Evolutionary conservation across 176 grass and related monocot genomes (phyloP).

Genomic region (Lolium multiflorum): DNA sequence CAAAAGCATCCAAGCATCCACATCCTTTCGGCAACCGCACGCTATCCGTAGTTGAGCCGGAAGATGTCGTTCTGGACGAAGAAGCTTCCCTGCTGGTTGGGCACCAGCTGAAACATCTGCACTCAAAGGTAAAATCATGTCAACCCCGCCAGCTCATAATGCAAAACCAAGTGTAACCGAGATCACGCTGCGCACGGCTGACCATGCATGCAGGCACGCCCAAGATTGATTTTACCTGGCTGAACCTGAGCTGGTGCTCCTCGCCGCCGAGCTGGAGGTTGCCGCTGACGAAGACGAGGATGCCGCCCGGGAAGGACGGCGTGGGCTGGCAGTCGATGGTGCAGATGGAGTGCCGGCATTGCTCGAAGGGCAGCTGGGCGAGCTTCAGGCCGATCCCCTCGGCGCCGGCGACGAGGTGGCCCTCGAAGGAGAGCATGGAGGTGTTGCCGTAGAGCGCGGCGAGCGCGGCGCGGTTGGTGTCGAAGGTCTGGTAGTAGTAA

Average conservation of each 20-base stretch:
- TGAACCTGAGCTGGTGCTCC: conserved; percentile 85
- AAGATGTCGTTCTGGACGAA: conserved; percentile 92
- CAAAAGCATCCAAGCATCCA: conserved; percentile 37
- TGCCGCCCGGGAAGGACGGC: conserved; percentile 47
- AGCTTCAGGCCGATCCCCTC: conserved; percentile 65
- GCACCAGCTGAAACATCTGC: conserved; percentile 91
- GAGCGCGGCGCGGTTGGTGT: conserved; percentile 60
- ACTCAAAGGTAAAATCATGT: not conserved
- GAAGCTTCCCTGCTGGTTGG: conserved; percentile 71
- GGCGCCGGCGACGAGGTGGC: conserved; percentile 54
- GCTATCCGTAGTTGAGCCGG: conserved; percentile 78
- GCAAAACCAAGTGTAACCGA: not conserved
- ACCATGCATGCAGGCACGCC: too few species aligned
- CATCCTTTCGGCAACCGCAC: conserved; percentile 43
- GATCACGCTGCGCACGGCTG: not conserved
- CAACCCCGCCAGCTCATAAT: not conserved
- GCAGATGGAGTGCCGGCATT: conserved; percentile 62
- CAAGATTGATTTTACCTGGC: conserved; percentile 50
- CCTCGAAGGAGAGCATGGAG: conserved; percentile 89
- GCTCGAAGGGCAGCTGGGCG: conserved; percentile 64
- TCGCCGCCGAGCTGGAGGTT: conserved; percentile 77
- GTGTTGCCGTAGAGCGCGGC: conserved; percentile 57
- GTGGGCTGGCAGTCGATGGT: conserved; percentile 84
- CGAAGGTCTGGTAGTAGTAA: conserved; percentile 80
- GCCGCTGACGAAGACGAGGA: conserved; percentile 81